Percentiles rank a stretch among this genome's conserved stretches.
Evolutionary conservation across 441 rosid genomes (phyloP).

Genomic region (Cnidoscolus chayamansa): DNA sequence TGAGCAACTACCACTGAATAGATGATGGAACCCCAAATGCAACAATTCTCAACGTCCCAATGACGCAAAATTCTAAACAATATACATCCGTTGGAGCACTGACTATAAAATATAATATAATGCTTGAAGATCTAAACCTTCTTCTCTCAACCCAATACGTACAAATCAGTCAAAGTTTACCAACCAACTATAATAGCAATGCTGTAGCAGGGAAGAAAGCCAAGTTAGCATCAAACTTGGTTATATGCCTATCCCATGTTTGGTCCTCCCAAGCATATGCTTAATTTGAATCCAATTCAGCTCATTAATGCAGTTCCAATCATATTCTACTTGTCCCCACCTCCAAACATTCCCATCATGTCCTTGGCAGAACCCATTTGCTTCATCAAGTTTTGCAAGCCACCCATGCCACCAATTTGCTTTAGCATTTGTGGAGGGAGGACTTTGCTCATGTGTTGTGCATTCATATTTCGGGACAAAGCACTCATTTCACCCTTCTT

Average conservation of each 20-base stretch:
- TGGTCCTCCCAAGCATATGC: neutral
- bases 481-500: constrained; percentile 88
- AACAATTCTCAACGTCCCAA: no score
- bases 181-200: no score
- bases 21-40: no score
- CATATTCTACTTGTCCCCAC: constrained; percentile 47
- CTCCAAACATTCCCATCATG: constrained; percentile 97
- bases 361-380: constrained; percentile 82
- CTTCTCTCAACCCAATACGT: no score
- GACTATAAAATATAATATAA: no score
- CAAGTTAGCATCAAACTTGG: neutral
- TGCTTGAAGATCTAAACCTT: no score
- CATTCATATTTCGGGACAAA: constrained; percentile 80
- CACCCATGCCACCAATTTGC: constrained; percentile 92
- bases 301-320: neutral
- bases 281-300: constrained; percentile 8
- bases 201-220: neutral
- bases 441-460: constrained; percentile 82
- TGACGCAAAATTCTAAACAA: neutral
- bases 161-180: no score
- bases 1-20: no score
- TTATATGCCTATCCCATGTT: neutral
- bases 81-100: neutral
- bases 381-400: constrained; percentile 78
- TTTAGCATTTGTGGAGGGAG: constrained; percentile 84